Evolutionary conservation across 345 rosid species (phyloP).

Genomic region (Hibiscus syriacus): DNA sequence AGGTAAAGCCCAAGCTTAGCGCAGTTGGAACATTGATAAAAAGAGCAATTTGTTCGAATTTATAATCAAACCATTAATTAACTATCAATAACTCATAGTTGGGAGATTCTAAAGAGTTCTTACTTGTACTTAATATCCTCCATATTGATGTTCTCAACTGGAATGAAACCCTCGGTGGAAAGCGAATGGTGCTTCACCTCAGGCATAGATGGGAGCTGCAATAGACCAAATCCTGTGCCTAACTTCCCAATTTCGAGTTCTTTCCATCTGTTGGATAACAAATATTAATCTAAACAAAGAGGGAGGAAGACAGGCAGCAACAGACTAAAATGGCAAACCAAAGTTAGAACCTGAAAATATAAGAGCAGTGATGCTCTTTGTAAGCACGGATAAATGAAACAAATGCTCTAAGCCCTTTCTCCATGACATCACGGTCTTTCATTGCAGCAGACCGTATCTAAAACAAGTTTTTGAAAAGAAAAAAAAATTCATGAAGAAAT

Average conservation of each 20-base stretch:
- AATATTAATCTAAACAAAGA: background rate
- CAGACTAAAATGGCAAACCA: background rate
- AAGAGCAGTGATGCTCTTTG: constrained; percentile 81
- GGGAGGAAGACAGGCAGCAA: background rate
- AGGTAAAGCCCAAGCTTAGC: no score
- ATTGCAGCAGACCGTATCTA: constrained; percentile 49
- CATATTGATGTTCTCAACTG: constrained; percentile 47
- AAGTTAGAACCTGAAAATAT: constrained; percentile 62
- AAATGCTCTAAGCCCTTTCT: constrained; percentile 85
- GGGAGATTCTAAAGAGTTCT: constrained; percentile 17
- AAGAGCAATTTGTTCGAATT: background rate
- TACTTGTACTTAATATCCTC: constrained; percentile 78
- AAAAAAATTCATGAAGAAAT: background rate
- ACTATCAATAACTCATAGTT: no score
- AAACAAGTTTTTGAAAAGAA: constrained; percentile 14
- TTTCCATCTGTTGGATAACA: constrained; percentile 53
- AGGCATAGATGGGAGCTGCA: constrained; percentile 80
- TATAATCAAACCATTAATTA: background rate
- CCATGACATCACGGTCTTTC: constrained; percentile 83
- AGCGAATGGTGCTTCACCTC: constrained; percentile 80
- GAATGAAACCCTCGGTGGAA: constrained; percentile 62
- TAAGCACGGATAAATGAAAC: constrained; percentile 82
- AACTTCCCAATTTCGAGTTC: constrained; percentile 81
- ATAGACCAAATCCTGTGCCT: constrained; percentile 64
- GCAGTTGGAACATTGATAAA: no score